A percentile compares a stretch with the other conserved stretches of the same genome.
phyloP scores from a whole-genome alignment of 2,329 filamentous ascomycete genomes.

The Diaporthe velutina region DNA sequence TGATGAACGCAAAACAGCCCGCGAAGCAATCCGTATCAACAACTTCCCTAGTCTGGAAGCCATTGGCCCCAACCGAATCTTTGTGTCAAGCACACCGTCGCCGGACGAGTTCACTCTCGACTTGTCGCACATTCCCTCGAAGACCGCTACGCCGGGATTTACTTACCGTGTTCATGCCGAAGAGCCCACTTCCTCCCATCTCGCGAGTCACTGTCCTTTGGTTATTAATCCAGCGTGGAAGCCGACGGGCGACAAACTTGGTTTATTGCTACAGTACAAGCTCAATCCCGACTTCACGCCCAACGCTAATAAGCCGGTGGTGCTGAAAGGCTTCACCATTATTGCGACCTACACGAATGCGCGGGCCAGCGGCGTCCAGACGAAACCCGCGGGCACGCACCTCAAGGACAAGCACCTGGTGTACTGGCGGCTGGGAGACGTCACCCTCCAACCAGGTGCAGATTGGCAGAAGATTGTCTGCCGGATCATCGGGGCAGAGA shows the following conservation, averaged over 20 bases:
- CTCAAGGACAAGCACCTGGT: conserved; percentile 81
- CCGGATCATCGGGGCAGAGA: conserved; percentile 80
- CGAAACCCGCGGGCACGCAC: conserved; percentile 84
- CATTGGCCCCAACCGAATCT: conserved; percentile 93
- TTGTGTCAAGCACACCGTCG: conserved; percentile 77
- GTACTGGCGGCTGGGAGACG: conserved; percentile 84
- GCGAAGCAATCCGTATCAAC: conserved; percentile 83
- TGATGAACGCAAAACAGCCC: conserved; percentile 51
- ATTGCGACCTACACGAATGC: conserved; percentile 78
- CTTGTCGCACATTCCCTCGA: conserved; percentile 72
- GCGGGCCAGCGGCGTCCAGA: conserved; percentile 76
- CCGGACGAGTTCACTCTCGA: conserved; percentile 86
- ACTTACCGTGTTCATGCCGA: conserved; percentile 90
- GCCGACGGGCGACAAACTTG: conserved; percentile 85
- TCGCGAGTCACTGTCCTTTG: conserved; percentile 76
- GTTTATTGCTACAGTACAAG: conserved; percentile 85
- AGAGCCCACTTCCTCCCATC: conserved; percentile 52
- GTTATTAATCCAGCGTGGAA: conserved; percentile 85
- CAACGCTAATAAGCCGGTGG: conserved; percentile 56
- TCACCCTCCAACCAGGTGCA: conserved; percentile 67
- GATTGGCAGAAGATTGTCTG: conserved; percentile 85
- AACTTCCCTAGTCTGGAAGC: conserved; percentile 91
- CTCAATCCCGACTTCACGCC: conserved; percentile 77
- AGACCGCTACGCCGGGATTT: conserved; percentile 84
- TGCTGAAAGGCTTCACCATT: conserved; percentile 79